Evolutionary conservation across 108 stramenopile species (phyloP).

Genomic region (Discostella pseudostelligera): DNA sequence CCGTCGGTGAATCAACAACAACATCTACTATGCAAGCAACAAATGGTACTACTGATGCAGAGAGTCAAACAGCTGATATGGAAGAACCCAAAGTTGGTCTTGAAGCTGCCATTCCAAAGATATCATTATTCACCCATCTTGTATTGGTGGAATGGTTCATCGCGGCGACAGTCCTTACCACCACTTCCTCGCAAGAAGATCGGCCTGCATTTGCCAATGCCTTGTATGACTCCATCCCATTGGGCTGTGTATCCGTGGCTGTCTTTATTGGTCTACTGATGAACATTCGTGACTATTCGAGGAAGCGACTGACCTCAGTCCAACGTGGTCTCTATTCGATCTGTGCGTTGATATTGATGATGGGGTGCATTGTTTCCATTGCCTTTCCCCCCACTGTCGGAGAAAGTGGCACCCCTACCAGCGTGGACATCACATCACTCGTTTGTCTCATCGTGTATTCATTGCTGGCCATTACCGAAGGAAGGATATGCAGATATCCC

Average conservation of each 20-base stretch:
- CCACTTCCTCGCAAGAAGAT: constrained; percentile 11
- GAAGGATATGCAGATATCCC: constrained; percentile 48
- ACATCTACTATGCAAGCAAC: background rate
- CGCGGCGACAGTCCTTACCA: constrained; percentile 37
- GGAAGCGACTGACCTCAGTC: constrained; percentile 36
- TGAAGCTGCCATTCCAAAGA: constrained; percentile 24
- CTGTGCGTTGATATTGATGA: constrained; percentile 44
- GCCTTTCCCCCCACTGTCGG: constrained; percentile 29
- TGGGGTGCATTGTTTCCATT: constrained; percentile 44
- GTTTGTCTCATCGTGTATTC: constrained; percentile 37
- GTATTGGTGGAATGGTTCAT: constrained; percentile 33
- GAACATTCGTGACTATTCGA: constrained; percentile 41
- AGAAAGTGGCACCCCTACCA: constrained; percentile 21
- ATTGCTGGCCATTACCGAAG: constrained; percentile 52
- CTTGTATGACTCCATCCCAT: constrained; percentile 41
- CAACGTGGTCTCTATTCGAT: constrained; percentile 48
- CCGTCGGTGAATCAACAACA: background rate
- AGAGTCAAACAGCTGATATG: constrained; percentile 5
- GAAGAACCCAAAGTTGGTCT: constrained; percentile 31
- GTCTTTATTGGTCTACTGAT: constrained; percentile 40
- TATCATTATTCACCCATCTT: constrained; percentile 26
- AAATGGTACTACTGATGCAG: constrained; percentile 13
- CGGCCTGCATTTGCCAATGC: constrained; percentile 33
- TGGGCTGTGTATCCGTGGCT: constrained; percentile 35
- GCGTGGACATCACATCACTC: constrained; percentile 42